Percentiles rank a stretch among this genome's conserved stretches.
phyloP scores from a whole-genome alignment of 73 alveolate genomes.

The Tetrahymena malaccensis region DNA sequence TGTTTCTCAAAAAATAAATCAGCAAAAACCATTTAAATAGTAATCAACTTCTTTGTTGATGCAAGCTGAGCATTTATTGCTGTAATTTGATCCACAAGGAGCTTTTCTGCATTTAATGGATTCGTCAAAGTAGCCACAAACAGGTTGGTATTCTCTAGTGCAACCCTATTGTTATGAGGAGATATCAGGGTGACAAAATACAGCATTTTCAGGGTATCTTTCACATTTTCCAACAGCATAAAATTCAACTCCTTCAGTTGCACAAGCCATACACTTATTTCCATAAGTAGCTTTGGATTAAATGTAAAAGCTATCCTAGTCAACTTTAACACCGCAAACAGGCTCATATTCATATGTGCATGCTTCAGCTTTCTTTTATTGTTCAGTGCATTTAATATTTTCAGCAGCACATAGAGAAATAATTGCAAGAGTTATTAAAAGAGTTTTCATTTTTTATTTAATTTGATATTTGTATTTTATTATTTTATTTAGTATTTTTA shows the following conservation, averaged over 20 bases:
- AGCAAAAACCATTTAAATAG: slow-evolving; percentile 1
- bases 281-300: background rate
- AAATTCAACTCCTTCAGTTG: background rate
- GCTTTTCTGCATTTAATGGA: background rate
- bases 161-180: background rate
- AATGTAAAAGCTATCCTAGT: background rate
- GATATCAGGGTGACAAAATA: background rate
- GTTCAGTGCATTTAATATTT: background rate
- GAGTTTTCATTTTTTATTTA: background rate
- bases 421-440: background rate
- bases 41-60: background rate
- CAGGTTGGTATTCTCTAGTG: background rate
- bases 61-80: slow-evolving; percentile 25
- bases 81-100: slow-evolving; percentile 9
- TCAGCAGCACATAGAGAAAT: background rate
- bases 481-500: no score
- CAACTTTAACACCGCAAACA: background rate
- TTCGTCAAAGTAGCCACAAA: background rate
- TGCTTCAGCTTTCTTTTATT: background rate
- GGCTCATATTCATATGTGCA: background rate
- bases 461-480: no score
- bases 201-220: background rate
- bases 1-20: no score
- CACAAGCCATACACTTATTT: background rate
- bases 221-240: background rate